Percentiles rank a stretch among this genome's conserved stretches.
phyloP scores from a whole-genome alignment of 345 rosid species.

The Brassica rapa region DNA sequence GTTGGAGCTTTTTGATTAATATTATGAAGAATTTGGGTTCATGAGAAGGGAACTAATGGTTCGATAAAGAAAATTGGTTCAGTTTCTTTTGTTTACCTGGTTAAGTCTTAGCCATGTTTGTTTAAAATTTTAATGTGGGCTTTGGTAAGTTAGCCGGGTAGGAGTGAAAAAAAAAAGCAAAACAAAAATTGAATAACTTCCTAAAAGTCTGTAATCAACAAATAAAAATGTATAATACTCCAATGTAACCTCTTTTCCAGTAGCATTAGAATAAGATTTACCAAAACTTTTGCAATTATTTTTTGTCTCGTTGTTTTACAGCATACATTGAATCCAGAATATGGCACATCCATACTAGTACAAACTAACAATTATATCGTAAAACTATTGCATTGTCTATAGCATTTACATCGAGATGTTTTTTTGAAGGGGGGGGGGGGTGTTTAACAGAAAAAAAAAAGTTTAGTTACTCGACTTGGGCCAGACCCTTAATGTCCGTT shows the following conservation, averaged over 20 bases:
- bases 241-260: background rate
- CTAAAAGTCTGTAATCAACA: constrained; percentile 3
- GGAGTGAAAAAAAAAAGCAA: background rate
- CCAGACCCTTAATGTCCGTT: background rate
- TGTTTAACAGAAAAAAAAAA: background rate
- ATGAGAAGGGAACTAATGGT: constrained; percentile 13
- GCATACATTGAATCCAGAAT: background rate
- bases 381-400: background rate
- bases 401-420: no score
- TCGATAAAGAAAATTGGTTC: constrained; percentile 12
- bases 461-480: background rate
- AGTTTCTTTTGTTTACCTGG: background rate
- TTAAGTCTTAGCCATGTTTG: background rate
- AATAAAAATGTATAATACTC: constrained; percentile 12
- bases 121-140: constrained; percentile 9
- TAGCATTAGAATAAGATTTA: background rate
- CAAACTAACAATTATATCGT: background rate
- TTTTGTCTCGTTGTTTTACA: background rate
- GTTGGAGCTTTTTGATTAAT: constrained; percentile 36
- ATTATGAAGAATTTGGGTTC: constrained; percentile 6
- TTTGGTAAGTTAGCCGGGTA: background rate
- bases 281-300: background rate
- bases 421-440: no score
- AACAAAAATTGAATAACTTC: background rate
- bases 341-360: background rate